Percentiles rank a stretch among this genome's conserved stretches.
Conservation (phyloP, 805 yeast genomes). For the Soucietia sequanensis region DNA sequence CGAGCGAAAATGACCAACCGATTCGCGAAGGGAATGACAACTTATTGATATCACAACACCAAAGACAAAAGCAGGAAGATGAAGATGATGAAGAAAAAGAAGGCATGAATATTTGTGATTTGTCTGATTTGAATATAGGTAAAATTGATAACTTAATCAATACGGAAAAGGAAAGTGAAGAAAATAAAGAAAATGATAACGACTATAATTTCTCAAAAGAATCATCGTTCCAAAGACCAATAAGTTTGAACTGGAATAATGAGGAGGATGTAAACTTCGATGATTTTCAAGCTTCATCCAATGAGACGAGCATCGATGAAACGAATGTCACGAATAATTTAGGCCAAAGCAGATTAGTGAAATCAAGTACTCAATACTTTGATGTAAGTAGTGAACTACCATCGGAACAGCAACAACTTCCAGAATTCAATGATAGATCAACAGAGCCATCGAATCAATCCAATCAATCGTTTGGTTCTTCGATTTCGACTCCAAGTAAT, state of each 20-base stretch:
- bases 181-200: slow-evolving; percentile 3
- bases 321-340: slow-evolving; percentile 3
- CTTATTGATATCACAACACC: too few relatives aligned
- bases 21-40: slow-evolving; percentile 4
- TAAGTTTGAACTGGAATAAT: slow-evolving; percentile 45
- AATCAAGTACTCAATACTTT: slow-evolving; percentile 19
- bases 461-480: slow-evolving; percentile 12
- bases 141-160: slow-evolving; percentile 39
- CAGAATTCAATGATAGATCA: background rate
- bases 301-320: slow-evolving; percentile 2
- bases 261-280: slow-evolving; percentile 31
- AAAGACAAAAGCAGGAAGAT: slow-evolving; percentile 9
- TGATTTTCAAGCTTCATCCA: slow-evolving; percentile 17
- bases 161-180: slow-evolving; percentile 9
- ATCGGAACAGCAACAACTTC: slow-evolving; percentile 3
- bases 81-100: slow-evolving; percentile 13
- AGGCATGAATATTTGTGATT: slow-evolving; percentile 32
- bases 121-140: slow-evolving; percentile 37
- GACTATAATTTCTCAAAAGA: too few relatives aligned
- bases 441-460: background rate
- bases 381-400: slow-evolving; percentile 18
- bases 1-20: background rate
- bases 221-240: slow-evolving; percentile 35
- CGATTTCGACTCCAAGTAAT: slow-evolving; percentile 36
- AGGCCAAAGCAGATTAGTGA: slow-evolving; percentile 5